Evolutionary conservation across 225 moss, liverwort and hornwort species (phyloP), one percentile per base, ranked within the genome.

Genomic region (Polytrichum commune): DNA sequence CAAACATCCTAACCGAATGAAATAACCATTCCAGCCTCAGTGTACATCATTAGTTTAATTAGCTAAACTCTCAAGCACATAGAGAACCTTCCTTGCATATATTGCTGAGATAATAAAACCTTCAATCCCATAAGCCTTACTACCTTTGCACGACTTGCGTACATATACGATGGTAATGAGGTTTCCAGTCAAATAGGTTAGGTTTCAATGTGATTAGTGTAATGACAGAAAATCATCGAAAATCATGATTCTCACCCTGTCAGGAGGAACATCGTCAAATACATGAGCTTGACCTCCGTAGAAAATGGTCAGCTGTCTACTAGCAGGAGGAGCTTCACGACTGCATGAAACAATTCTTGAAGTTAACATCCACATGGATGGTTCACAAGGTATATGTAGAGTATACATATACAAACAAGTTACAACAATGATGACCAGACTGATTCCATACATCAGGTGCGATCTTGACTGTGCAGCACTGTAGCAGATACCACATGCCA

Each of bases 221-320:
- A 23, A 33, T 33, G 33, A 33, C 33, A 33, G 33, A 33, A 33
- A 33, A 33, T 33, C 8, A 33, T 2, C 22, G 2, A 20, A 53
- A 69, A 20, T 30, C n/a, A 62, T 32, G 7, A 69, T 55, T 16
- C 80, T 77, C 72, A 94, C 97, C 94, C 94, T 94, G 32, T 92
- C 97, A 35, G 90, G 91, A 22, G 94, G 90, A 67, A 98, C 94
- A 75, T 98, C 97, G 75, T 98, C 97, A 67, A 92, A 98, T 7
- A 98, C 97, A 65, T 98, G 97, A 54, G 97, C 97, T 78, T 94
- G 91, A 33, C 97, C 97, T 70, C 94, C 97, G 64, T 98, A 98
- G 74, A 98, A 98, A 62, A 98, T 93, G 27, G 97, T 98, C 29
- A 98, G 84, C 81, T 98, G 97, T 65, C 94, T 84, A 82, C 91